Base-by-base conservation (phyloP, 345 rosid genomes). In the Nephelium lappaceum region DNA sequence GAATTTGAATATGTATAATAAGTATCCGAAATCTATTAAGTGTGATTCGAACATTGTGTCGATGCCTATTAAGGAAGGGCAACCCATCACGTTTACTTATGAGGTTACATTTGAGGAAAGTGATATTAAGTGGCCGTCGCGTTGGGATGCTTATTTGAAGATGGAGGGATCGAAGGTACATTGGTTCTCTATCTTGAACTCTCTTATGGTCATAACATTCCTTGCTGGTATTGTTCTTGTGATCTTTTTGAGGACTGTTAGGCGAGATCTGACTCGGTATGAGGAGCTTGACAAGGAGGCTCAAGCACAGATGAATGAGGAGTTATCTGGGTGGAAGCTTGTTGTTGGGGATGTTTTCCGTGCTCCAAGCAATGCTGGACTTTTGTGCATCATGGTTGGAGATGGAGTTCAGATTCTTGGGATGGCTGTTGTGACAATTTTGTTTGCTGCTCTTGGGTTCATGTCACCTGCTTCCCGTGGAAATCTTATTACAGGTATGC, bases 211-310 rank as follows among this genome's bases (percentile, higher is more conserved):
- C 12, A 91, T 93, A 80, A 86, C 93, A 76, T 93, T 93, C 86
- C 93, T 93, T 70, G 98, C 98, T 7, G 98, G 98, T 76, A 91
- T 93, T 0, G 98, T 93, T 36, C 89, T 93, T 12, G 93, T 93
- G 74, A 93, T 93, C 86, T 92, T 93, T 84, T 86, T 93, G 85
- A 93, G 98, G 83, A 93, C 94, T 69, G 92, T 93, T 45, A 83
- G 98, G 85, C 84, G 98, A 38, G 98, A 93, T 88, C 84, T 93
- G 77, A 93, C 98, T 4, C 93, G 87, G 6, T 93, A 93, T 47
- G 98, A 93, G 89, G 98, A 93, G 81, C 88, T 93, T 15, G 97
- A 93, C 86, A 91, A 91, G 86, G 98, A 93, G 77, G 94, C 96
- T 61, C 96, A 93, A 68, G 93, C 94, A 69, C 98, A 93, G 88